Conservation (phyloP, 2,329 filamentous ascomycete genomes). For the Lanzia echinophila region DNA sequence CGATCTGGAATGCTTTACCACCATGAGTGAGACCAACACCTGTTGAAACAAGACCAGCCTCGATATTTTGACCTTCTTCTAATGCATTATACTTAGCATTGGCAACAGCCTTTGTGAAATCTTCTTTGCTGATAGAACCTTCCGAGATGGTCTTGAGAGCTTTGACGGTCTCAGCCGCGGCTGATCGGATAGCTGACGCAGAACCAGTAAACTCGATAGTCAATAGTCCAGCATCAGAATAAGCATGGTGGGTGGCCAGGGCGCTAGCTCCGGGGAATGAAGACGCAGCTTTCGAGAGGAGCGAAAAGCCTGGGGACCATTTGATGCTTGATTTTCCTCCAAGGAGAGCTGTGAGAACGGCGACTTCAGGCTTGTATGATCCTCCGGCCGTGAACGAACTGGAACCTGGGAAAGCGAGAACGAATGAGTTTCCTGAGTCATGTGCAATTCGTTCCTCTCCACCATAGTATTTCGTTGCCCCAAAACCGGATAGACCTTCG, state of each 20-base stretch:
- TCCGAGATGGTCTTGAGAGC: conserved; percentile 74
- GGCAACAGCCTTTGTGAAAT: conserved; percentile 84
- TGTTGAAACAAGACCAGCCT: conserved; percentile 72
- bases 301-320: conserved; percentile 89
- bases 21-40: conserved; percentile 78
- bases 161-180: conserved; percentile 71
- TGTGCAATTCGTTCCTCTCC: conserved; percentile 88
- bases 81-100: conserved; percentile 90
- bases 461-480: conserved; percentile 80
- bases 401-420: conserved; percentile 89
- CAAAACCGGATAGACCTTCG: conserved; percentile 46
- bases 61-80: conserved; percentile 71
- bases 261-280: conserved; percentile 60
- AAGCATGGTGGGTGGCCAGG: conserved; percentile 70
- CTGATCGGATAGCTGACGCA: conserved; percentile 64
- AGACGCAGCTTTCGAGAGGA: conserved; percentile 73
- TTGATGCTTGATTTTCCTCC: conserved; percentile 90
- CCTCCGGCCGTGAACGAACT: conserved; percentile 60
- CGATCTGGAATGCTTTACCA: conserved; percentile 77
- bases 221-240: conserved; percentile 91
- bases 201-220: conserved; percentile 74
- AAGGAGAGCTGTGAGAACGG: conserved; percentile 81
- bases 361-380: conserved; percentile 81
- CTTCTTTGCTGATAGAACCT: conserved; percentile 72
- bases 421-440: conserved; percentile 69